Evolutionary conservation across 495 filamentous ascomycete species (phyloP).

Genomic region (Haplographium delicatum): DNA sequence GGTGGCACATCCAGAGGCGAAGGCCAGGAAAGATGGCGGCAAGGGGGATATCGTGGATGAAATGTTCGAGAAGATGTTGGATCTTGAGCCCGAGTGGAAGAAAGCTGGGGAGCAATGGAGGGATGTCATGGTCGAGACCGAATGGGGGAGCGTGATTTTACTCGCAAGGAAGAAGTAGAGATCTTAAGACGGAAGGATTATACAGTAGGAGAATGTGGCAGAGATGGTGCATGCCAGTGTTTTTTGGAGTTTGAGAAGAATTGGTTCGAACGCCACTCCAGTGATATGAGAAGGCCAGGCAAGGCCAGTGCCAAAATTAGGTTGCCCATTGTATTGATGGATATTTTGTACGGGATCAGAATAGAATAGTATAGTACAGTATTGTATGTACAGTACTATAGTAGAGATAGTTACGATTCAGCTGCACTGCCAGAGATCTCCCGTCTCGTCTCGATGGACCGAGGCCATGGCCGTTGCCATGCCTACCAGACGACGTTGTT

Average conservation of each 20-base stretch:
- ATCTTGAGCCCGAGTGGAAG: slow-evolving; percentile 44
- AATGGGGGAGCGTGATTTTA: slow-evolving; percentile 52
- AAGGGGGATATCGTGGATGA: slow-evolving; percentile 49
- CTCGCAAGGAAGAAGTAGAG: slow-evolving; percentile 42
- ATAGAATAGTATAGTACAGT: too few species aligned
- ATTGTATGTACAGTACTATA: too few species aligned
- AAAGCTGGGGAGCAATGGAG: slow-evolving; percentile 39
- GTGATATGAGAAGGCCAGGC: too few species aligned
- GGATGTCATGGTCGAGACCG: slow-evolving; percentile 42
- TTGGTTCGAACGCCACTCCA: too few species aligned
- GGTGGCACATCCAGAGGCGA: slow-evolving; percentile 38
- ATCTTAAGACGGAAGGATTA: not conserved
- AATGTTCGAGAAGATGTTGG: slow-evolving; percentile 48
- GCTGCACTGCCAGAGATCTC: too few species aligned
- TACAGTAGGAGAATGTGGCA: not conserved
- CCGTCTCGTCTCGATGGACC: too few species aligned
- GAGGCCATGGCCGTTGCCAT: slow-evolving; percentile 10
- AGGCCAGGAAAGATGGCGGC: slow-evolving; percentile 42
- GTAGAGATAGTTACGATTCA: too few species aligned
- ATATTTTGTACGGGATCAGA: too few species aligned
- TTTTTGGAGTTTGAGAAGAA: too few species aligned
- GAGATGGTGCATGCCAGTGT: not conserved
- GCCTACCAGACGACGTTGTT: slow-evolving; percentile 3
- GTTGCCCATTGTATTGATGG: too few species aligned
- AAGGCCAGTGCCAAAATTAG: too few species aligned